Base-by-base conservation (phyloP, 164 flowering plant species). In the Chimonanthus praecox region DNA sequence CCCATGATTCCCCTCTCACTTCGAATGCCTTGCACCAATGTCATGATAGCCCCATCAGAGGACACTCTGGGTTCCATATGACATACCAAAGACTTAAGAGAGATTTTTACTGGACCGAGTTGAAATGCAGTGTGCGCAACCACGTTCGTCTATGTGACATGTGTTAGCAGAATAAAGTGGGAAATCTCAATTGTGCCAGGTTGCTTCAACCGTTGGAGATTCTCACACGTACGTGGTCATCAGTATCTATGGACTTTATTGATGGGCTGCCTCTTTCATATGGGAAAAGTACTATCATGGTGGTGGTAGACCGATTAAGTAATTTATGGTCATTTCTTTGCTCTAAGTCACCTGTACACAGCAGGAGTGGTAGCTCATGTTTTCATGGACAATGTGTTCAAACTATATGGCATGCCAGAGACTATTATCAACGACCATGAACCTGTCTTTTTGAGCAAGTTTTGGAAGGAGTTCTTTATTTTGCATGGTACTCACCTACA, bases 191-290 rank as follows among this genome's bases (percentile, higher is more conserved):
- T 2, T 49, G 66, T 2, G 68, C n/a, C 0, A 78, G 76, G 0
- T 47, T 78, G 0, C 46, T 77, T 0, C 80, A 80, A 13, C 76
- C 83, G 1, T 21, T 75, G 0, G 74, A 68, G 0, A 72, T 80
- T 63, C 78, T 75, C 0, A 4, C 2, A 0, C 58, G 16, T 18
- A 65, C 69, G 8, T 77, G 78, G 78, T 58, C 67, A 4, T 71
- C 75, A 2, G 69, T 80, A 1, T 7, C 20, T 0, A 33, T 77
- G 61, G 76, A 78, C 47, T 80, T 77, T 13, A 66, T 80, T 0
- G 45, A 64, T 1, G 68, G 75, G 3, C 21, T 77, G 0, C 78
- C 80, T 0, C 2, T 0, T 0, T 77, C 79, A 3, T 1, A 48
- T 0, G 71, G 71, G 0, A 20, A 20, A 20, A 20, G 21, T 20